These are phyloP conservation scores for Micractinium conductrix DNA, from an alignment of 139 green algal genomes.

Conservation along the genomic window DNA sequence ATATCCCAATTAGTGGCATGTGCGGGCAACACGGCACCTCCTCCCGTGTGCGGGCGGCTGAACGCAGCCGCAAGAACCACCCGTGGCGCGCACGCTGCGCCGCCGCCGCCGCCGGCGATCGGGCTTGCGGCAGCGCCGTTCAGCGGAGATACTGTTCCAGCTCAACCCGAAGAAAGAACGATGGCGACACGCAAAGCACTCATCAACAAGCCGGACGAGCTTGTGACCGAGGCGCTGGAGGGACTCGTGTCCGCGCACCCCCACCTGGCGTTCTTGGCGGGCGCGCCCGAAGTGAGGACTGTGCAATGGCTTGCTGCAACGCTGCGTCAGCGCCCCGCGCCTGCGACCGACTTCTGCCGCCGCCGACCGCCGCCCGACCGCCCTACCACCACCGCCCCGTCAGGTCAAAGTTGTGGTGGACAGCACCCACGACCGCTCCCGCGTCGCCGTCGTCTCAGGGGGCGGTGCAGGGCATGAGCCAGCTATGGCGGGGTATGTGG, in stretches of 20 bases:
- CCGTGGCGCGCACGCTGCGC: no score
- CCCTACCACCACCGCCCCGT: background rate
- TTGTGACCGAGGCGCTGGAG: slow-evolving; percentile 58
- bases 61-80: no score
- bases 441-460: slow-evolving; percentile 73
- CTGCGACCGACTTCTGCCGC: background rate
- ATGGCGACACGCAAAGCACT: slow-evolving; percentile 31
- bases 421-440: slow-evolving; percentile 21
- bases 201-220: slow-evolving; percentile 43
- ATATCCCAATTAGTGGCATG: no score
- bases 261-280: slow-evolving; percentile 56
- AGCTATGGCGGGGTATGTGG: slow-evolving; percentile 82
- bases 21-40: no score
- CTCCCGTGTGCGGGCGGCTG: no score
- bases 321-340: background rate
- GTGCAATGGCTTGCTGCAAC: background rate
- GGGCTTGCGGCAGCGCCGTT: no score
- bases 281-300: slow-evolving; percentile 49
- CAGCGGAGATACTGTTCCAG: no score
- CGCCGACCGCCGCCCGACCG: background rate
- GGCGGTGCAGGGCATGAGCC: slow-evolving; percentile 93
- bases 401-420: slow-evolving; percentile 65
- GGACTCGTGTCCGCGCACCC: slow-evolving; percentile 38
- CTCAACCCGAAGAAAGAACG: no score
- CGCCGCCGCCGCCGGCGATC: no score